Evolutionary conservation across 345 rosid genomes (phyloP), one percentile per base, ranked within the genome.

Genomic region (Arabidopsis suecica): DNA sequence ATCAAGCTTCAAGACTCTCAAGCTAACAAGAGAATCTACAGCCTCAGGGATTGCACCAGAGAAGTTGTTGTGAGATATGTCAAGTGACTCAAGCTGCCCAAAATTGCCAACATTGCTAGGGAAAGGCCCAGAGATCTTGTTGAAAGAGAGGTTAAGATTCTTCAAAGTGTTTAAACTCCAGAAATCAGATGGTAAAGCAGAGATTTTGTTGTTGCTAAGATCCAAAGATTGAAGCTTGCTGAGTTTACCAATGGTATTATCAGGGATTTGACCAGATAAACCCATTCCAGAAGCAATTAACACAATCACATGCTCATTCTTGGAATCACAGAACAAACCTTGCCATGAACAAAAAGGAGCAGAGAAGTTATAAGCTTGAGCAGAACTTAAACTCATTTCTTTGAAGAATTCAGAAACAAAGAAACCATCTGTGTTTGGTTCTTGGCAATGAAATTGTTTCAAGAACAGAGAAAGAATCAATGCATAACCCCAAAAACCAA

Each of bases 391-490:
- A 12, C 88, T 83, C 96, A 85, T 91, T 51, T 88, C 80, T 60
- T 83, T 83, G 56, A 88, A 78, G 75, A 94, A 89, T 61, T 87
- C 89, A 65, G 94, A 86, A 55, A 94, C 80, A 78, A 65, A 88
- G 79, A 72, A 94, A 55, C 80, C 96, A 86, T 94, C 98, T 53
- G 97, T 88, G 73, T 94, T 94, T 68, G 96, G 96, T 58, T 84
- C 86, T 84, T 87, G 96, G 44, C 81, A 78, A 69, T 70, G 50
- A 49, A 83, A 55, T 62, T 83, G 86, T 68, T 84, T 85, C 47
- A 87, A 83, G 67, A 86, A 82, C 77, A 90, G 64, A 56, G 90
- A 54, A 71, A 93, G 82, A 82, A 89, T 72, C 76, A 91, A 79
- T 25, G 88, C 48, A 66, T 61, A 88, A 78, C 81, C 62, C 54